These are phyloP conservation scores for Mortierella sp. DNA, from an alignment of 371 early-diverging fungal genomes.

Conservation along the genomic window DNA sequence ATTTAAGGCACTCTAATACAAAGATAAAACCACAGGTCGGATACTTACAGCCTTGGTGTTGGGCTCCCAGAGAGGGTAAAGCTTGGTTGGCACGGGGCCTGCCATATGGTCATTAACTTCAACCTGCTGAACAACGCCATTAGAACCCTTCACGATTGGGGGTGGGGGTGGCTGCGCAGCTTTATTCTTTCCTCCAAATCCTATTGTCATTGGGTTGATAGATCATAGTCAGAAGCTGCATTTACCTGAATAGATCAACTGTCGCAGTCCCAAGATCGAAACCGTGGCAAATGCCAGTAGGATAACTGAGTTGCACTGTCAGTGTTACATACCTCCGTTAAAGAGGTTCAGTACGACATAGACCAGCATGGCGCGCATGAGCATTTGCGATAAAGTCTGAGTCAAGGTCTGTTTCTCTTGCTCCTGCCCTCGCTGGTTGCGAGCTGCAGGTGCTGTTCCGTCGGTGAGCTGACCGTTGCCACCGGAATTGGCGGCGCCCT, in stretches of 20 bases:
- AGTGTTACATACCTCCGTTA: constrained; percentile 24
- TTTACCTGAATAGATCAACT: not conserved
- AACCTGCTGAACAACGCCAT: constrained; percentile 7
- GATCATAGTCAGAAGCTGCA: not conserved
- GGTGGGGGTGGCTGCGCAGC: constrained; percentile 12
- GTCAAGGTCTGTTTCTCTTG: constrained; percentile 23
- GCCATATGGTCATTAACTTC: not conserved
- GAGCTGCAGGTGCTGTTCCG: constrained; percentile 9
- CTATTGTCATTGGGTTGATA: not conserved
- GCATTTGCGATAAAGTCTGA: constrained; percentile 36
- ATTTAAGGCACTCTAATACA: not conserved
- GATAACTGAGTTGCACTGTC: not conserved
- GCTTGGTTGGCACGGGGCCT: constrained; percentile 19
- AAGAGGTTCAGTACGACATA: constrained; percentile 30
- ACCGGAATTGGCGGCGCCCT: not conserved
- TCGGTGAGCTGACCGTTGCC: not conserved
- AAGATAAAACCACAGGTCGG: not conserved
- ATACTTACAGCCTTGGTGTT: constrained; percentile 34
- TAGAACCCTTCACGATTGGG: constrained; percentile 16
- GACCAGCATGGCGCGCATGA: constrained; percentile 43
- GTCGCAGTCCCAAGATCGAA: not conserved
- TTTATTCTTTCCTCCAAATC: constrained; percentile 26
- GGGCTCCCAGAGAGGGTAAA: constrained; percentile 41
- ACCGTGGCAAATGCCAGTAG: not conserved
- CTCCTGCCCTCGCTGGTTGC: constrained; percentile 14